phyloP scores from a whole-genome alignment of 2,329 filamentous ascomycete genomes.

The Monosporascus sp. region DNA sequence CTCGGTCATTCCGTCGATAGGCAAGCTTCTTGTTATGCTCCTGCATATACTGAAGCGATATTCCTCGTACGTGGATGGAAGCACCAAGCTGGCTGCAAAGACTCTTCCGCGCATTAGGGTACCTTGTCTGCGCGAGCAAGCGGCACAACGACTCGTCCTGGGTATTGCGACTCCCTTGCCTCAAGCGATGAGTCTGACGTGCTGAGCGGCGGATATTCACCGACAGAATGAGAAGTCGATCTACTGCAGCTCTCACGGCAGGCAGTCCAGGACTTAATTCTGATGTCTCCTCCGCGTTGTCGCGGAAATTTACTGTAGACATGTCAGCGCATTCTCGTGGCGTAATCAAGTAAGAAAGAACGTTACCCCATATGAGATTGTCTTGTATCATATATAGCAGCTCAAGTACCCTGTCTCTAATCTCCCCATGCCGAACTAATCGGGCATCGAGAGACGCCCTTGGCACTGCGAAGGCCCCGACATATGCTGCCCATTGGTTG shows the following conservation, averaged over 20 bases:
- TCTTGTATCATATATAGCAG: background rate
- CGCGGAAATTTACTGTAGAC: background rate
- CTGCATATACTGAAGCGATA: background rate
- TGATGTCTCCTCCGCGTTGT: background rate
- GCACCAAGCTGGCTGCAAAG: background rate
- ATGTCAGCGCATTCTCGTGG: background rate
- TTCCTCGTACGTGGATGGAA: background rate
- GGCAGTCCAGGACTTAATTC: background rate
- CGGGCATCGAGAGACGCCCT: background rate
- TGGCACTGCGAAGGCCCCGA: background rate
- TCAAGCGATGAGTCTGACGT: background rate
- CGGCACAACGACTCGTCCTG: background rate
- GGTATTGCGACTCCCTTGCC: background rate
- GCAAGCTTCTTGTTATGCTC: background rate
- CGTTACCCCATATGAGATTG: background rate
- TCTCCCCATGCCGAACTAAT: background rate
- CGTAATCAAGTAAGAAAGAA: background rate
- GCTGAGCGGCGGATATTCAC: background rate
- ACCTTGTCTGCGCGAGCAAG: background rate
- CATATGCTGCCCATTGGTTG: background rate
- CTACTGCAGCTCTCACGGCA: background rate
- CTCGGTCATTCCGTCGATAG: background rate
- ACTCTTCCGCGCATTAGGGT: background rate
- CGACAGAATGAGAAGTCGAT: background rate
- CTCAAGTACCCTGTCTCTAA: background rate